Evolutionary conservation across 495 filamentous ascomycete genomes (phyloP).

Genomic region (Aspergillus indologenus): DNA sequence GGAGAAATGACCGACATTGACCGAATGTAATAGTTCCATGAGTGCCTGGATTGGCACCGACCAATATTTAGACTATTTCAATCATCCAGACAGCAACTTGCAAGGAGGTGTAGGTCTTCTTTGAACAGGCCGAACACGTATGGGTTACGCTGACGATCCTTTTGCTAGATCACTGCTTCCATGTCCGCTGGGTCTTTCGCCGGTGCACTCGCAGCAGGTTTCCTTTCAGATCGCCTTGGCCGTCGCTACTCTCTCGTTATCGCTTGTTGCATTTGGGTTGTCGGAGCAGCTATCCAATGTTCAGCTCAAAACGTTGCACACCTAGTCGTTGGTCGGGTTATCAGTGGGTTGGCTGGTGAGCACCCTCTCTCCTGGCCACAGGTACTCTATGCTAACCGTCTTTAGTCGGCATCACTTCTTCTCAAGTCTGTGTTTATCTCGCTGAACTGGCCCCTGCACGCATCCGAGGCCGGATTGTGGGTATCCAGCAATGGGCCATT

Average conservation of each 20-base stretch:
- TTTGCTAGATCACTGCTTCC: conserved; percentile 43
- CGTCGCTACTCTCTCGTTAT: conserved; percentile 63
- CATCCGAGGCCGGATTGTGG: conserved; percentile 65
- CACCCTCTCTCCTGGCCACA: not conserved
- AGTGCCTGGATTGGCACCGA: conserved; percentile 67
- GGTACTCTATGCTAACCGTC: not conserved
- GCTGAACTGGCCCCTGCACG: conserved; percentile 68
- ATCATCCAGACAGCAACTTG: conserved; percentile 57
- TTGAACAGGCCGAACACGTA: not conserved
- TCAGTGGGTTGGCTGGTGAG: conserved; percentile 60
- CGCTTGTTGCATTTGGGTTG: conserved; percentile 67
- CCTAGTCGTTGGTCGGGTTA: conserved; percentile 65
- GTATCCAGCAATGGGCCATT: conserved; percentile 77
- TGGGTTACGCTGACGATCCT: not conserved
- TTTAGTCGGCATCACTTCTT: conserved; percentile 67
- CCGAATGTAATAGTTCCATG: conserved; percentile 50
- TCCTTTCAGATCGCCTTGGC: conserved; percentile 62
- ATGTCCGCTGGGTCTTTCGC: conserved; percentile 66
- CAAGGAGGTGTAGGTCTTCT: conserved; percentile 51
- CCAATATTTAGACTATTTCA: conserved; percentile 66
- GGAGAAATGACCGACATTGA: not conserved
- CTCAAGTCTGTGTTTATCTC: conserved; percentile 79
- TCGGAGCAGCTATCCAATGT: conserved; percentile 66
- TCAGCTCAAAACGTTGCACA: conserved; percentile 56
- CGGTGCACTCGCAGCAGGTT: conserved; percentile 61